Evolutionary conservation across 352 stramenopile genomes (phyloP).

Genomic region (Phytopythium sindhum): DNA sequence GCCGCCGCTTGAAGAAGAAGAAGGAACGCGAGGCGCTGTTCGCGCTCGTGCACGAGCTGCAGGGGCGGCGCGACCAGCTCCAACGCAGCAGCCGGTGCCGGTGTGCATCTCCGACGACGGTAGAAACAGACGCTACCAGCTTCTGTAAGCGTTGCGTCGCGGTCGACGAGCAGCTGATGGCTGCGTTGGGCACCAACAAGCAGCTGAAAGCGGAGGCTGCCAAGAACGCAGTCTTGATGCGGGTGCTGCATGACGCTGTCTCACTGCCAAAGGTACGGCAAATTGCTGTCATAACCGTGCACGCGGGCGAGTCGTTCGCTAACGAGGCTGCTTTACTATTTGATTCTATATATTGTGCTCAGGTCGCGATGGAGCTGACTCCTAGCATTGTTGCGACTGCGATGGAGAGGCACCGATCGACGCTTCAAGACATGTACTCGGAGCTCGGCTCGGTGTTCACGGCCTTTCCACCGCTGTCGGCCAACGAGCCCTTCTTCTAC

Average conservation of each 20-base stretch:
- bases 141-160: neutral
- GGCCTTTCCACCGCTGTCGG: neutral
- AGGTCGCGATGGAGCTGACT: neutral
- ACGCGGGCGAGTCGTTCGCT: neutral
- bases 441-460: neutral
- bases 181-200: neutral
- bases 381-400: neutral
- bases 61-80: neutral
- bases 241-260: neutral
- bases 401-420: neutral
- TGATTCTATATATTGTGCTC: neutral
- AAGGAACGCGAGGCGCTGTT: neutral
- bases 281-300: neutral
- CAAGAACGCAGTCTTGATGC: neutral
- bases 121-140: neutral
- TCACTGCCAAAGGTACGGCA: neutral
- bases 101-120: neutral
- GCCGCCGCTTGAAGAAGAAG: conserved; percentile 5
- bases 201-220: neutral
- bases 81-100: neutral
- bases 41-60: neutral
- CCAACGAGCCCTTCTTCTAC: neutral
- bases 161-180: neutral
- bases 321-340: neutral
- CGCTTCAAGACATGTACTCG: neutral